phyloP scores from a whole-genome alignment of 225 moss, liverwort and hornwort genomes.

The Pleurozium schreberi region DNA sequence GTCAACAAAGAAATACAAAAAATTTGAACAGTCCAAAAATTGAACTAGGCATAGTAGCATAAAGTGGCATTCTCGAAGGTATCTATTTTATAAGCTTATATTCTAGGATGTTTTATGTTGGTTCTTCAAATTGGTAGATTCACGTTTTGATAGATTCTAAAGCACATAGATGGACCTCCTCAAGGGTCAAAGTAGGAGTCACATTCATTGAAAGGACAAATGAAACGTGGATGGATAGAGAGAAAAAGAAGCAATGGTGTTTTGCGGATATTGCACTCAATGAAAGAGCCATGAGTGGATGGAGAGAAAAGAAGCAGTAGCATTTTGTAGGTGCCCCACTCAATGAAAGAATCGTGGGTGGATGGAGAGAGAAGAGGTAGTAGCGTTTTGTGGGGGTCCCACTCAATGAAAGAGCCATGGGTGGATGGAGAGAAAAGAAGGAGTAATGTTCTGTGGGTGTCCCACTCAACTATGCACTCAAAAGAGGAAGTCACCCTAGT shows the following conservation, averaged over 20 bases:
- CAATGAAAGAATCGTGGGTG: too few relatives aligned
- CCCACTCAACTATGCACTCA: too few relatives aligned
- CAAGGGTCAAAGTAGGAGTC: background rate
- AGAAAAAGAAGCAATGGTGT: background rate
- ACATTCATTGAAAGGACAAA: background rate
- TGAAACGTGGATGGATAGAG: background rate
- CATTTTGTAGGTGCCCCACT: too few relatives aligned
- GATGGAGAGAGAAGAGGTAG: too few relatives aligned
- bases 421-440: background rate
- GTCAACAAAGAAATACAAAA: background rate
- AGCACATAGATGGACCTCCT: background rate
- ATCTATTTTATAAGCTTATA: background rate
- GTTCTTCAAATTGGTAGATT: background rate
- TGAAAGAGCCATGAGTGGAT: too few relatives aligned
- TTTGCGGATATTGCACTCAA: too few relatives aligned
- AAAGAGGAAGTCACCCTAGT: too few relatives aligned
- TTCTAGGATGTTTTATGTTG: fast-evolving
- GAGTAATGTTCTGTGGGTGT: too few relatives aligned
- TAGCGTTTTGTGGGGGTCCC: too few relatives aligned
- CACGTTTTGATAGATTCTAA: background rate
- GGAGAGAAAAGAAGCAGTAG: too few relatives aligned
- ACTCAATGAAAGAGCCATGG: background rate
- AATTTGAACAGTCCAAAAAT: background rate
- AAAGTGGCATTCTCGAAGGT: fast-evolving
- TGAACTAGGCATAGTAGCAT: background rate